Evolutionary conservation across 306 rosid species (phyloP).

Genomic region (Cucurbita maxima): DNA sequence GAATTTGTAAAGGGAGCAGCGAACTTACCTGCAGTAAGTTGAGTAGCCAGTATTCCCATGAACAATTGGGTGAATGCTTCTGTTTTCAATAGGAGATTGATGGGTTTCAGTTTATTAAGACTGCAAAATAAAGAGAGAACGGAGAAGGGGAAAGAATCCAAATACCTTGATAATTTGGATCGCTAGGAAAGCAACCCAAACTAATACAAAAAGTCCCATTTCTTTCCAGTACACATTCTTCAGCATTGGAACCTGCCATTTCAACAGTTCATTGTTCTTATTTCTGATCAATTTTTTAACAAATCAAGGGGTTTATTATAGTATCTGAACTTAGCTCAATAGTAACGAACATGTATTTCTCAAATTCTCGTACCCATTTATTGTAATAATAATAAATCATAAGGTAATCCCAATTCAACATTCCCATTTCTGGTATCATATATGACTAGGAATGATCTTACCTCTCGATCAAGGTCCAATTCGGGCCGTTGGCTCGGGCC

Average conservation of each 20-base stretch:
- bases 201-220: constrained; percentile 63
- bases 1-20: neutral
- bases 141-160: neutral
- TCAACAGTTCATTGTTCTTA: constrained; percentile 11
- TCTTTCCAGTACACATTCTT: constrained; percentile 80
- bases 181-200: constrained; percentile 77
- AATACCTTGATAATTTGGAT: constrained; percentile 69
- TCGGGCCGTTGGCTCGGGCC: constrained; percentile 27
- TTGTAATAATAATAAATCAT: no score
- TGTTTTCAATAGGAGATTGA: constrained; percentile 24
- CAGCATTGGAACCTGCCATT: constrained; percentile 46
- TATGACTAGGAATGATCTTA: neutral
- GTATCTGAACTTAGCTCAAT: no score
- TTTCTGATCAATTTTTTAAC: neutral
- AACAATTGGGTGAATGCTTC: constrained; percentile 43
- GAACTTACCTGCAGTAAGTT: constrained; percentile 57
- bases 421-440: neutral
- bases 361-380: no score
- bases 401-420: constrained; percentile 9
- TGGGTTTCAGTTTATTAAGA: neutral
- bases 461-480: constrained; percentile 29
- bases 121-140: neutral
- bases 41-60: constrained; percentile 54
- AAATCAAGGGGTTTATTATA: no score
- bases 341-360: no score